Percentiles rank a stretch among this genome's conserved stretches.
Evolutionary conservation across 768 basidiomycete genomes (phyloP).

Genomic region (Leccinum rimulosum): DNA sequence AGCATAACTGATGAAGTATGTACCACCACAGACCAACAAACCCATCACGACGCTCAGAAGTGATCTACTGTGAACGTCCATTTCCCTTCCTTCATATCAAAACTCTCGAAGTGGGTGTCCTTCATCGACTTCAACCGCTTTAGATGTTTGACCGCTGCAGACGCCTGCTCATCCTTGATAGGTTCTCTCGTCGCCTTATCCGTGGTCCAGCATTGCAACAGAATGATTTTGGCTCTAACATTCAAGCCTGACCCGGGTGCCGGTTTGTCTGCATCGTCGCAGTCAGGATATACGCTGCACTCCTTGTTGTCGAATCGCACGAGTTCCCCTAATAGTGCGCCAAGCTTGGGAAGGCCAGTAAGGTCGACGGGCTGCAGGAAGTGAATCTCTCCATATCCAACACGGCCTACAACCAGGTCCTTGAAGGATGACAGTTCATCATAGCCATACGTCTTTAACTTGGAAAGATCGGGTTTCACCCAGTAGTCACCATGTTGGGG

Average conservation of each 20-base stretch:
- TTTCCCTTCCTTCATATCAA: conserved; percentile 75
- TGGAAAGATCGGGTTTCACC: conserved; percentile 74
- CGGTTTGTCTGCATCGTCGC: conserved; percentile 82
- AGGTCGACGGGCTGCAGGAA: conserved; percentile 84
- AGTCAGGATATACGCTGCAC: conserved; percentile 91
- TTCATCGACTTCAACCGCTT: conserved; percentile 83
- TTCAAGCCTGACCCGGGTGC: conserved; percentile 84
- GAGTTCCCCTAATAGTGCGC: conserved; percentile 80
- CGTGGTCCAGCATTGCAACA: conserved; percentile 82
- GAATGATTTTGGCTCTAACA: conserved; percentile 73
- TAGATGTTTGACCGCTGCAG: conserved; percentile 66
- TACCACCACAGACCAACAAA: neutral
- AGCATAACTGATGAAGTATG: neutral
- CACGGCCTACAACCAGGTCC: conserved; percentile 84
- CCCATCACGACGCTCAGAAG: conserved; percentile 52
- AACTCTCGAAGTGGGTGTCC: conserved; percentile 81
- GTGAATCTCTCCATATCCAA: conserved; percentile 85
- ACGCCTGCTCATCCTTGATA: conserved; percentile 77
- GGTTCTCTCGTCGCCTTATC: conserved; percentile 91
- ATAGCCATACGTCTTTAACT: conserved; percentile 68
- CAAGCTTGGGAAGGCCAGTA: conserved; percentile 76
- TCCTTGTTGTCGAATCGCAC: conserved; percentile 90
- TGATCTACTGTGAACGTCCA: conserved; percentile 96
- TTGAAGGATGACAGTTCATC: conserved; percentile 71
- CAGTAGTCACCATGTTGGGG: conserved; percentile 89